Evolutionary conservation across 352 stramenopile genomes (phyloP).

Genomic region (Achlya hypogyna): DNA sequence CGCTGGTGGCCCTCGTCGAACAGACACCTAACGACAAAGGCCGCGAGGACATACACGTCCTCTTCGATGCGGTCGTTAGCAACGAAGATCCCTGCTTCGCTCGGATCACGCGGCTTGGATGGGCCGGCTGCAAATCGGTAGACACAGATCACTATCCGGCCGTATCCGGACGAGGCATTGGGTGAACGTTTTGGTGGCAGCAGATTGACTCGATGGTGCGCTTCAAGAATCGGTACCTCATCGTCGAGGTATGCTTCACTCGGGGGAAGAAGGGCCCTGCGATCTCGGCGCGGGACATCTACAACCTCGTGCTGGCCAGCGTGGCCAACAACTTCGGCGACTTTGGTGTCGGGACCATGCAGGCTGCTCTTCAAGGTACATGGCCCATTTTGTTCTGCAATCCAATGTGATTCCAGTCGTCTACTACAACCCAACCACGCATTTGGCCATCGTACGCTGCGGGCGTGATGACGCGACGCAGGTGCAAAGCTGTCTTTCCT

Average conservation of each 20-base stretch:
- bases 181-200: not conserved
- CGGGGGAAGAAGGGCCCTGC: not conserved
- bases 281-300: conserved; percentile 1
- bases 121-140: not conserved
- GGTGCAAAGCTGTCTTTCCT: conserved; percentile 13
- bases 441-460: conserved; percentile 10
- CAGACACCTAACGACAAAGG: no score
- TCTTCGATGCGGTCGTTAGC: no score
- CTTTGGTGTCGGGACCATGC: conserved; percentile 3
- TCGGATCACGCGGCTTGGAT: not conserved
- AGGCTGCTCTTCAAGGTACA: conserved; percentile 12
- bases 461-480: conserved; percentile 6
- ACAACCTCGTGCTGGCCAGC: not conserved
- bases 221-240: conserved; percentile 21
- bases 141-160: not conserved
- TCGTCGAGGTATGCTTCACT: not conserved
- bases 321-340: conserved; percentile 18
- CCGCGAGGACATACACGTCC: no score
- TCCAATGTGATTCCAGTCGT: conserved; percentile 3
- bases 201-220: conserved; percentile 10
- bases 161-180: no score
- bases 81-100: no score
- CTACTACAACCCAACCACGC: conserved; percentile 18
- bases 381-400: not conserved
- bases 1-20: no score